A percentile compares a stretch with the other conserved stretches of the same genome.
Conservation (phyloP, 164 flowering plant species). For the Nymphaea thermarum region DNA sequence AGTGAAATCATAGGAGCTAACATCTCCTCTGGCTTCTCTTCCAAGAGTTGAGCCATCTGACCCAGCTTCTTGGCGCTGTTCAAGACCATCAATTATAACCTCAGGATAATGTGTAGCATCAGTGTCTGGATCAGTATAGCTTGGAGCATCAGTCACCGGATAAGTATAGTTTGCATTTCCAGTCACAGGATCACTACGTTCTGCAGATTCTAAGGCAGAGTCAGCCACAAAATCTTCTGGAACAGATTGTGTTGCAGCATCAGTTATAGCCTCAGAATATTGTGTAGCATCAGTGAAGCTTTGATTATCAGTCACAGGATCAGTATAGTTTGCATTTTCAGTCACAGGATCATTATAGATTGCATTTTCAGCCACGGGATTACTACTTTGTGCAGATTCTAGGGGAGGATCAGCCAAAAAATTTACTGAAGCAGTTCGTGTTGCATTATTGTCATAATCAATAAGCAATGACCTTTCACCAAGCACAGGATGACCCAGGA, state of each 20-base stretch:
- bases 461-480: not conserved
- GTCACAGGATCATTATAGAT: no score
- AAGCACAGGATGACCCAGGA: not conserved
- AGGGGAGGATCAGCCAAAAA: not conserved
- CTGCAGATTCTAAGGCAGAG: not conserved
- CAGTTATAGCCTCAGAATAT: not conserved
- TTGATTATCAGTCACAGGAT: no score
- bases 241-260: not conserved
- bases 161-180: no score
- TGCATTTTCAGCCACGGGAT: no score
- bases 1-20: no score
- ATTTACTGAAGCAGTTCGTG: not conserved
- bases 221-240: not conserved
- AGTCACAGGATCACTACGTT: no score
- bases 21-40: not conserved
- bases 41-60: not conserved
- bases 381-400: not conserved
- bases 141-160: no score
- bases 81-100: not conserved
- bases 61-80: not conserved
- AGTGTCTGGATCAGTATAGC: no score
- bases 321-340: no score
- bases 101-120: not conserved
- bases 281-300: no score
- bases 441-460: not conserved